These are phyloP conservation scores for Dryas drummondii DNA, from an alignment of 306 rosid genomes.

Conservation along the genomic window DNA sequence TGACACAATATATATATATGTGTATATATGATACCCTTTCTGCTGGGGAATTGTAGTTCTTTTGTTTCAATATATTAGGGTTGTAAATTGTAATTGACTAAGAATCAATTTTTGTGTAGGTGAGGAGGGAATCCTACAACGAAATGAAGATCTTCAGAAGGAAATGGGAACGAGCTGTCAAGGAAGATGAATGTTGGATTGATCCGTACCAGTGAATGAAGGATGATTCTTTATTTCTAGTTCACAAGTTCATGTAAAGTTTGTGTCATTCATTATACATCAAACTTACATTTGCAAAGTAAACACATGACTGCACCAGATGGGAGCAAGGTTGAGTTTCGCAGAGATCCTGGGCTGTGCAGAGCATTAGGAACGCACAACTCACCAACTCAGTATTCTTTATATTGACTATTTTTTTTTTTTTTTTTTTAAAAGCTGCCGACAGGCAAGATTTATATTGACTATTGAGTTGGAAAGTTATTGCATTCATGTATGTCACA, in stretches of 20 bases:
- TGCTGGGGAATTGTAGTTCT: too few relatives aligned
- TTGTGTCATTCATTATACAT: not conserved
- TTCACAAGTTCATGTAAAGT: not conserved
- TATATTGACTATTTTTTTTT: too few relatives aligned
- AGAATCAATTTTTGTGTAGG: constrained; percentile 26
- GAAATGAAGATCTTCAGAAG: constrained; percentile 39
- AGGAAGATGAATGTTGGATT: constrained; percentile 45
- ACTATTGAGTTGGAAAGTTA: not conserved
- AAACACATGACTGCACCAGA: too few relatives aligned
- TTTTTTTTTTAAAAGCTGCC: too few relatives aligned
- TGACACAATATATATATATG: not conserved
- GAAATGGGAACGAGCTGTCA: constrained; percentile 45
- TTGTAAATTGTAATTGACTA: not conserved
- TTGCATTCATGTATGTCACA: not conserved
- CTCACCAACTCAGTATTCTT: too few relatives aligned
- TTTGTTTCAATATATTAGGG: too few relatives aligned
- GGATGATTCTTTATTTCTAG: too few relatives aligned
- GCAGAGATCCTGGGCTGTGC: too few relatives aligned
- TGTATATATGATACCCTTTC: too few relatives aligned
- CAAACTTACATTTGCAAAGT: not conserved
- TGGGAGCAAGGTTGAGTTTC: too few relatives aligned
- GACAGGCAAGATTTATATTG: too few relatives aligned
- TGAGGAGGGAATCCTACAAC: constrained; percentile 50
- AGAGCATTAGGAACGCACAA: too few relatives aligned
- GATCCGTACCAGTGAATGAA: constrained; percentile 31